Evolutionary conservation across 192 early-diverging fungal species (phyloP).

Genomic region (Diversispora eburnea): DNA sequence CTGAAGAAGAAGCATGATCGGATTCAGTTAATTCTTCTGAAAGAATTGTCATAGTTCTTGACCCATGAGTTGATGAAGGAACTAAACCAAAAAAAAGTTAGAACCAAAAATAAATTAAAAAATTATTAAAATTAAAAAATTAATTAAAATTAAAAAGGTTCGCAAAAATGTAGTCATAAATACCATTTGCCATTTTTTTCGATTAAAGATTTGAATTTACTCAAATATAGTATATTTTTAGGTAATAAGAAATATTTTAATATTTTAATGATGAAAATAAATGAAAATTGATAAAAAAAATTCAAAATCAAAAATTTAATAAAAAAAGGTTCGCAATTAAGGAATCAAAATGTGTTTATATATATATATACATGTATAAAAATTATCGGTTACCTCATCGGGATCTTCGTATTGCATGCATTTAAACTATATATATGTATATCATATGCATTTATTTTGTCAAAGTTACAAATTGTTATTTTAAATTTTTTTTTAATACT

Average conservation of each 20-base stretch:
- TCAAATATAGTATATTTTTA: no score
- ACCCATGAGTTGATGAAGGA: slow-evolving; percentile 27
- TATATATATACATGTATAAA: no score
- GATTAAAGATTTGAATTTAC: no score
- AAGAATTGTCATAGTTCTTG: slow-evolving; percentile 32
- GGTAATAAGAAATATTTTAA: background rate
- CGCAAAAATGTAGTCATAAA: background rate
- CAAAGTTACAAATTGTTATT: background rate
- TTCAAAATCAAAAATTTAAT: no score
- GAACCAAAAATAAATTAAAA: background rate
- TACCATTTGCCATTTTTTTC: background rate
- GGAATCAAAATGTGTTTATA: no score
- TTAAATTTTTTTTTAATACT: background rate
- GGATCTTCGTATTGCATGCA: no score
- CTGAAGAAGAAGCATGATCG: background rate
- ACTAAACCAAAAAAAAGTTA: background rate
- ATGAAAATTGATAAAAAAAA: no score
- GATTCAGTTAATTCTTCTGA: slow-evolving; percentile 17
- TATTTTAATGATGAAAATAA: background rate
- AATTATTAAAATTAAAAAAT: background rate
- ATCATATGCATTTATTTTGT: background rate
- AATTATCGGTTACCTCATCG: no score
- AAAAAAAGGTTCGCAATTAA: no score
- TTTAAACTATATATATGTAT: no score
- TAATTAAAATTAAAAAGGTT: background rate